Base-by-base conservation (phyloP, 495 filamentous ascomycete genomes). In the Halenospora varia region DNA sequence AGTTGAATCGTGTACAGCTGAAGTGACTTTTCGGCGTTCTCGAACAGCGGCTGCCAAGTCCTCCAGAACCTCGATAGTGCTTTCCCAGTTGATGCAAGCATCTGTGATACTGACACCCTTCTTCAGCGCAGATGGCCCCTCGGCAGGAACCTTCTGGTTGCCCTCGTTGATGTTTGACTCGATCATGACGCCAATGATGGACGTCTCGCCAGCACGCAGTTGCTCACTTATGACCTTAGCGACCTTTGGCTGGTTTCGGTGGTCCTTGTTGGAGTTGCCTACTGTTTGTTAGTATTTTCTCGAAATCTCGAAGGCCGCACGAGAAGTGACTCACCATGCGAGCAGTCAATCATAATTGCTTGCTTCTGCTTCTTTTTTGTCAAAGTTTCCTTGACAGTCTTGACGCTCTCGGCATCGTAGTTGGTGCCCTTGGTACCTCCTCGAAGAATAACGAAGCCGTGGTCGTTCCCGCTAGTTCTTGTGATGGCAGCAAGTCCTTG, bases 151-250 rank as follows among this genome's bases (percentile, higher is more conserved):
- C 73, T 96, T 96, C 73, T 98, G 94, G 77, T 88, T 83, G 80
- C 94, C 94, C 75, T 96, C 94, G 69, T 91, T 82, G 80, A 98
- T 91, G 73, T 97, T 94, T 64, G 89, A 95, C 76, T 98, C 94
- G 64, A 98, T 96, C 94, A 98, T 98, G 60, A 97, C 87, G 62
- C 93, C 94, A 60, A 97, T 80, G 66, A 98, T 96, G 55, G 81
- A 89, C 49, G 81, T 85, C 75, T 98, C 88, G 42, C 94, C 94
- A 64, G 85, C 85, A 42, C 88, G 86, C 41, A 98, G 72, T 76
- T 98, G 94, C 42, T 92, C 86, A 24, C 85, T 86, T 48, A 98
- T 78, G 59, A 78, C 80, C 73, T 88, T 82, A 40, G 91, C 92
- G 18, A 98, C 94, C 64, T 92, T 80, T 57, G 95, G 95, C 78